Percentiles rank a stretch among this genome's conserved stretches.
Evolutionary conservation across 306 rosid species (phyloP).

Genomic region (Erythrophleum fordii): DNA sequence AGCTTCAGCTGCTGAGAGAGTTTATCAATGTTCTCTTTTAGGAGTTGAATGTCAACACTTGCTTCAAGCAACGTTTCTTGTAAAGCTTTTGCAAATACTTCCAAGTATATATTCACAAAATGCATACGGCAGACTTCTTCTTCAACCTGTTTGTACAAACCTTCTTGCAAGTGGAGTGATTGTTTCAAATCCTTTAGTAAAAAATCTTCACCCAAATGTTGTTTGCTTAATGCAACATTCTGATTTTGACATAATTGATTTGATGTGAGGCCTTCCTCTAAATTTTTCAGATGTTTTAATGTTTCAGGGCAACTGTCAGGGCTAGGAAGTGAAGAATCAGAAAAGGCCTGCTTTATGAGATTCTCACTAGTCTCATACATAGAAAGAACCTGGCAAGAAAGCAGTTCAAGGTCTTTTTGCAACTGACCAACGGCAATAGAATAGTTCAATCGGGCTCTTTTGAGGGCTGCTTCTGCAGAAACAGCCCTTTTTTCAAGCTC

Average conservation of each 20-base stretch:
- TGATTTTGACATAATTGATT: conserved; percentile 54
- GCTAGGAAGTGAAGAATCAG: conserved; percentile 68
- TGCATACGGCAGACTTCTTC: conserved; percentile 83
- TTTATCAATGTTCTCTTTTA: conserved; percentile 62
- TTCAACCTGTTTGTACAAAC: conserved; percentile 83
- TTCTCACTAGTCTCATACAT: conserved; percentile 93
- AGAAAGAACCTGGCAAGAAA: conserved; percentile 85
- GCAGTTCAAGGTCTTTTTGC: conserved; percentile 94
- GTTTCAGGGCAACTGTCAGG: conserved; percentile 50
- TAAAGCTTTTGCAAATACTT: conserved; percentile 80
- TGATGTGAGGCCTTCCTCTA: conserved; percentile 53
- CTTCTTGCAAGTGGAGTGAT: conserved; percentile 81
- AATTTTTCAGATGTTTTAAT: conserved; percentile 45
- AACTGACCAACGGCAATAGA: conserved; percentile 94
- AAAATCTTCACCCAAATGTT: conserved; percentile 59
- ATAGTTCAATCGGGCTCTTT: conserved; percentile 95
- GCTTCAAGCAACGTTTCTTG: conserved; percentile 82
- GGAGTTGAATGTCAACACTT: conserved; percentile 54
- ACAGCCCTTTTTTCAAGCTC: conserved; percentile 90
- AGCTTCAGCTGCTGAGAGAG: conserved; percentile 74
- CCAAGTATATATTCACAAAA: conserved; percentile 71
- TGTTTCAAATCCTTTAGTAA: conserved; percentile 70
- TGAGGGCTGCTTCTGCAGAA: conserved; percentile 88
- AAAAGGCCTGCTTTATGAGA: conserved; percentile 80
- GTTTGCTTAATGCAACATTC: conserved; percentile 55